phyloP scores from a whole-genome alignment of 78 protist species.

The Blattamonas nauphoetae region DNA sequence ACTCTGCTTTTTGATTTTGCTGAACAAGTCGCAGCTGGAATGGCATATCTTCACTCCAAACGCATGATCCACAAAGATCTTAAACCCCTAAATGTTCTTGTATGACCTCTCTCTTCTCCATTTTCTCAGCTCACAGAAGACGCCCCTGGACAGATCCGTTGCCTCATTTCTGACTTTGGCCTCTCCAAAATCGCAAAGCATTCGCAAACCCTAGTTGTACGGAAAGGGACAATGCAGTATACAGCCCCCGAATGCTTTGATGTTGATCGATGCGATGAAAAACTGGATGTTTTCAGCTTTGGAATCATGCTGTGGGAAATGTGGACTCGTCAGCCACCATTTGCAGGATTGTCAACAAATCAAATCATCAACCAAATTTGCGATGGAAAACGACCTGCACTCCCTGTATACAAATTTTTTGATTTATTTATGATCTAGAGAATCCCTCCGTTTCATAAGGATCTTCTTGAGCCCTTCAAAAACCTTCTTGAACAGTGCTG shows the following conservation, averaged over 20 bases:
- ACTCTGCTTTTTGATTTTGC: background rate
- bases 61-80: slow-evolving; percentile 11
- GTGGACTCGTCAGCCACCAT: background rate
- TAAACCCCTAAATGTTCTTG: background rate
- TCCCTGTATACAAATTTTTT: background rate
- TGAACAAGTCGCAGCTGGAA: background rate
- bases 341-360: background rate
- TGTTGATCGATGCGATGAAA: background rate
- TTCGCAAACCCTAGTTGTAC: background rate
- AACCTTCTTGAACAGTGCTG: background rate
- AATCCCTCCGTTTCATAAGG: background rate
- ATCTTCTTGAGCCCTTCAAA: background rate
- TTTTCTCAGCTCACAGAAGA: background rate
- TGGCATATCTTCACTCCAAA: background rate
- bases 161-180: background rate
- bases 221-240: background rate
- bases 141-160: background rate
- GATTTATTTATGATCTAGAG: background rate
- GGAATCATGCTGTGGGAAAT: slow-evolving; percentile 11
- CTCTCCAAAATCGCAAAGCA: background rate
- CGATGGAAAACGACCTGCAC: background rate
- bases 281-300: background rate
- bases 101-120: background rate
- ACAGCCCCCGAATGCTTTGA: background rate
- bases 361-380: background rate